A percentile compares a stretch with the other conserved stretches of the same genome.
Evolutionary conservation across 2,329 filamentous ascomycete genomes (phyloP).

Genomic region (Clarireedia hainanense): DNA sequence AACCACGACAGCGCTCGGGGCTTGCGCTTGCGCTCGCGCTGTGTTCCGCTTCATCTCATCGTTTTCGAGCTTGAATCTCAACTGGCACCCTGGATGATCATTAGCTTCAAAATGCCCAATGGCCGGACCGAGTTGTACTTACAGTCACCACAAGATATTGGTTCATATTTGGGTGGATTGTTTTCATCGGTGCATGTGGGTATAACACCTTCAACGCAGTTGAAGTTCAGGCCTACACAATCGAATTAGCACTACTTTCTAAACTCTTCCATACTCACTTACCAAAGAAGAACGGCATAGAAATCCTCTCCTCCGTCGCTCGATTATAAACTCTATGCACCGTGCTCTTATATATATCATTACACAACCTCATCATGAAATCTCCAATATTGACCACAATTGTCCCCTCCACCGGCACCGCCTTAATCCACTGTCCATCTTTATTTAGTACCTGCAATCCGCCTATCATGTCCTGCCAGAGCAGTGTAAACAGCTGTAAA

Average conservation of each 20-base stretch:
- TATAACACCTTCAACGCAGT: constrained; percentile 41
- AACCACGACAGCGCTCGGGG: constrained; percentile 23
- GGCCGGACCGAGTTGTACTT: constrained; percentile 11
- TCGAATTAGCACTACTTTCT: background rate
- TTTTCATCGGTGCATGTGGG: constrained; percentile 38
- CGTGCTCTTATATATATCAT: constrained; percentile 42
- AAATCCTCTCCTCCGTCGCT: constrained; percentile 36
- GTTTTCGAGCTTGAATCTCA: constrained; percentile 25
- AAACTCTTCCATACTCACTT: constrained; percentile 6
- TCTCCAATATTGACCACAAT: constrained; percentile 46
- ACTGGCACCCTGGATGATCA: constrained; percentile 24
- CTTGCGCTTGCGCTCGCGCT: constrained; percentile 12
- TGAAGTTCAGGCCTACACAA: constrained; percentile 39
- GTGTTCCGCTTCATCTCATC: constrained; percentile 20
- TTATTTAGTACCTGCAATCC: constrained; percentile 37
- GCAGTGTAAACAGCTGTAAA: constrained; percentile 41
- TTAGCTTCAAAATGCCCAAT: background rate
- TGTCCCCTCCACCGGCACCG: constrained; percentile 37
- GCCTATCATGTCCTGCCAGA: constrained; percentile 39
- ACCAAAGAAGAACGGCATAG: constrained; percentile 51
- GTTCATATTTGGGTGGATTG: constrained; percentile 42
- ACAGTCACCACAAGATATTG: constrained; percentile 43
- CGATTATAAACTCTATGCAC: constrained; percentile 44
- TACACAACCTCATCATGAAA: constrained; percentile 43
- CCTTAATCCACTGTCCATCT: constrained; percentile 37